Conservation (phyloP, 345 rosid genomes). For the Turnera subulata region DNA sequence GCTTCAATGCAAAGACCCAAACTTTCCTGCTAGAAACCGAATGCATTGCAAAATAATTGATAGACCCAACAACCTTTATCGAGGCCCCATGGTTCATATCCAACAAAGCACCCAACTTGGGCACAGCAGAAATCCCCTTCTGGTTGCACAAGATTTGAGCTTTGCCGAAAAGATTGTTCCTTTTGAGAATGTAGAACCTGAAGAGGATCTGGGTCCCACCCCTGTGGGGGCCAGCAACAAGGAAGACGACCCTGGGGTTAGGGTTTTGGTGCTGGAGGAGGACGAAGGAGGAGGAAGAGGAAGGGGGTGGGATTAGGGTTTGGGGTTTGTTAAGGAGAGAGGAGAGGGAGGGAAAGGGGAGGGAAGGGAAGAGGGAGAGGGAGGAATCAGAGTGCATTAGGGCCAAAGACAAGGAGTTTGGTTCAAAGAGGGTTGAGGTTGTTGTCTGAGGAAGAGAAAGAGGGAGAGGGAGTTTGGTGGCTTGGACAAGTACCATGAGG, state of each 20-base stretch:
- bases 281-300: conserved; percentile 28
- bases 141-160: conserved; percentile 54
- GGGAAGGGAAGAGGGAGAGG: conserved; percentile 51
- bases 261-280: conserved; percentile 11
- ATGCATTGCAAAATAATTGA: conserved; percentile 61
- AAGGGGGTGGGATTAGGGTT: conserved; percentile 26
- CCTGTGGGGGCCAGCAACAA: conserved; percentile 49
- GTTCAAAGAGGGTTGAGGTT: conserved; percentile 53
- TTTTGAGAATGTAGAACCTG: conserved; percentile 37
- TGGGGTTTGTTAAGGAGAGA: conserved; percentile 34
- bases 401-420: conserved; percentile 63
- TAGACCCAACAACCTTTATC: conserved; percentile 57
- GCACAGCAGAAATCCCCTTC: conserved; percentile 52
- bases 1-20: conserved; percentile 54
- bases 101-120: conserved; percentile 53
- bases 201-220: conserved; percentile 59
- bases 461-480: conserved; percentile 44
- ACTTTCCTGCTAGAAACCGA: conserved; percentile 55
- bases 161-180: conserved; percentile 34
- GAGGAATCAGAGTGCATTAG: conserved; percentile 61
- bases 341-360: conserved; percentile 42
- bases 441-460: conserved; percentile 35
- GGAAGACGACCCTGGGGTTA: conserved; percentile 39
- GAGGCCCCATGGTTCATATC: conserved; percentile 55
- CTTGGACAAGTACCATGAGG: conserved; percentile 42